phyloP scores from a whole-genome alignment of 2,329 filamentous ascomycete species.

The Fusarium marasasianum region DNA sequence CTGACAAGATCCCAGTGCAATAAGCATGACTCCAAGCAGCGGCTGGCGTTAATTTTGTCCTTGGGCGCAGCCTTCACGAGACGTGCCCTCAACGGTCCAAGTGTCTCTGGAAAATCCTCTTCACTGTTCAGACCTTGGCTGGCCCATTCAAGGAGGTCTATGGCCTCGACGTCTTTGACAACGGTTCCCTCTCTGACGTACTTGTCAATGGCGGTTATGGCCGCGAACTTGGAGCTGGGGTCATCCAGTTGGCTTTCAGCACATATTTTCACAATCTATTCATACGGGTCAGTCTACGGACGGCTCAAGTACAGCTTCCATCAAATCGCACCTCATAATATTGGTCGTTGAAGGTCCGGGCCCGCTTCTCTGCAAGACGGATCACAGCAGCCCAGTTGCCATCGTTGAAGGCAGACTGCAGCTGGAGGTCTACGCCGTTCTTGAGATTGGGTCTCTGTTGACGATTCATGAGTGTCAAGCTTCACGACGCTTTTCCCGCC shows the following conservation, averaged over 20 bases:
- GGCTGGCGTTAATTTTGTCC: conserved; percentile 52
- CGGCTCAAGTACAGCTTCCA: not conserved
- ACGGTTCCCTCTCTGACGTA: conserved; percentile 57
- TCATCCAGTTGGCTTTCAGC: conserved; percentile 64
- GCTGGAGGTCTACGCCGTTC: conserved; percentile 62
- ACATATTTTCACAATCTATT: conserved; percentile 57
- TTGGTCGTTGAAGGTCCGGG: conserved; percentile 59
- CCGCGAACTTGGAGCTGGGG: conserved; percentile 55
- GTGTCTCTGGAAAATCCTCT: conserved; percentile 55
- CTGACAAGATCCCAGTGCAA: conserved; percentile 65
- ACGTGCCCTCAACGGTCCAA: conserved; percentile 60
- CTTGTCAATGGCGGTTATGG: conserved; percentile 55
- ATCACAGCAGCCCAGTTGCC: conserved; percentile 62
- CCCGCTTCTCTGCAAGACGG: conserved; percentile 62
- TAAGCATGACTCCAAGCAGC: conserved; percentile 63
- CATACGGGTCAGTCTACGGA: conserved; percentile 4
- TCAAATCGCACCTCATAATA: conserved; percentile 61
- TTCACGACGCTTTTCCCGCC: conserved; percentile 13
- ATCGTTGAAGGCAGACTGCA: conserved; percentile 65
- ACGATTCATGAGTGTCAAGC: conserved; percentile 45
- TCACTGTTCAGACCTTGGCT: conserved; percentile 51
- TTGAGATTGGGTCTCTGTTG: conserved; percentile 53
- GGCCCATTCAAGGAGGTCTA: conserved; percentile 67
- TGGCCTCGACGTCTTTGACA: conserved; percentile 59
- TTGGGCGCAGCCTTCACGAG: conserved; percentile 64